Evolutionary conservation across 768 basidiomycete genomes (phyloP).

Genomic region (Trametes meyenii): DNA sequence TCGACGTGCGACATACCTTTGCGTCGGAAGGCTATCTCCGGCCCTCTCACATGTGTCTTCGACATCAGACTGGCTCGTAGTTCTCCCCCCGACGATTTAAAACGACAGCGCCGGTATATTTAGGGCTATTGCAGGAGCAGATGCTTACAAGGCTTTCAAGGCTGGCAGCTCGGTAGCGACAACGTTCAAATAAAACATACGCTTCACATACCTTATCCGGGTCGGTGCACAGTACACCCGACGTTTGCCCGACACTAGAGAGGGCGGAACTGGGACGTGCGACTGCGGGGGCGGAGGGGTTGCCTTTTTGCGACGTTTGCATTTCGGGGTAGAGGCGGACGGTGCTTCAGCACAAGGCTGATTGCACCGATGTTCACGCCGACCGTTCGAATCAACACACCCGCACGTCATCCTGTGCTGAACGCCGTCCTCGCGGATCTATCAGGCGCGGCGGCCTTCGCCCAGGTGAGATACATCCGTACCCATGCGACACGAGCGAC

Average conservation of each 20-base stretch:
- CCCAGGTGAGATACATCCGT: constrained; percentile 1
- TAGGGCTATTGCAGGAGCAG: neutral
- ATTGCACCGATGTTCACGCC: no score
- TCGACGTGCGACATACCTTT: constrained; percentile 1
- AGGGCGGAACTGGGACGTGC: neutral
- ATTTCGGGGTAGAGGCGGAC: neutral
- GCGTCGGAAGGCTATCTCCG: neutral
- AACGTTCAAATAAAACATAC: neutral
- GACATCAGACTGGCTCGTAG: neutral
- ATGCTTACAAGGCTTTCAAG: neutral
- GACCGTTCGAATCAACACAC: neutral
- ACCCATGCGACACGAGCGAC: neutral
- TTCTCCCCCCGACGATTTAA: neutral
- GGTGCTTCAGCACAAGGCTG: neutral
- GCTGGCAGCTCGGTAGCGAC: neutral
- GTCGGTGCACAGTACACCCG: neutral
- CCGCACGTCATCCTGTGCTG: neutral
- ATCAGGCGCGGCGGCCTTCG: neutral
- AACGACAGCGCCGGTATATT: neutral
- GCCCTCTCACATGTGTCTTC: neutral
- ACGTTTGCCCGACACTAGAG: neutral
- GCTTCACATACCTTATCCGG: neutral
- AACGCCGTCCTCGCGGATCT: neutral
- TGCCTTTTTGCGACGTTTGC: neutral
- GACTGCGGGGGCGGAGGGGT: neutral